These are phyloP conservation scores for Hebeloma cylindrosporum DNA, from an alignment of 768 basidiomycete species.

Conservation along the genomic window DNA sequence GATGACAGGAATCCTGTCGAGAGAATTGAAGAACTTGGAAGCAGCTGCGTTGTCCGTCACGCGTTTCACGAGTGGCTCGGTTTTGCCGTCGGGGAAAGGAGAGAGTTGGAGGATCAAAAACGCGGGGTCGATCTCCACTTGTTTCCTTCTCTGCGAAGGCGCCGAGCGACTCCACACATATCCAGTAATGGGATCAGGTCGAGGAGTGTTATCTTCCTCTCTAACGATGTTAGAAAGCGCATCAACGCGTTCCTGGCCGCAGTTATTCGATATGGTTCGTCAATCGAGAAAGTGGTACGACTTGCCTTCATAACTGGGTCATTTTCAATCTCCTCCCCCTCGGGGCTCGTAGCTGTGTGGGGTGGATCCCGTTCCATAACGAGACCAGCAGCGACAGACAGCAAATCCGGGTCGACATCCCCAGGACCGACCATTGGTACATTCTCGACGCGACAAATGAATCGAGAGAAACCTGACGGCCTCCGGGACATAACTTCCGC, in stretches of 20 bases:
- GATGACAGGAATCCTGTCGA: constrained; percentile 90
- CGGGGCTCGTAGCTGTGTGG: constrained; percentile 28
- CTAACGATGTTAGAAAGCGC: constrained; percentile 22
- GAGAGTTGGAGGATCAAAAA: constrained; percentile 88
- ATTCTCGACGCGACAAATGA: constrained; percentile 87
- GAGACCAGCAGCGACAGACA: constrained; percentile 70
- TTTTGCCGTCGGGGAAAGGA: constrained; percentile 50
- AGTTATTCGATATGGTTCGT: neutral
- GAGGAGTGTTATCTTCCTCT: constrained; percentile 29
- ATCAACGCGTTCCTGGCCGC: constrained; percentile 28
- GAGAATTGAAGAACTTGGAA: constrained; percentile 56
- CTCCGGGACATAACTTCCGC: constrained; percentile 81
- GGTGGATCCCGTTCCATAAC: constrained; percentile 62
- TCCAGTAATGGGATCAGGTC: constrained; percentile 75
- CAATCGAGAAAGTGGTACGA: constrained; percentile 9
- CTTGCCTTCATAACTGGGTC: constrained; percentile 15
- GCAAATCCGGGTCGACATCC: constrained; percentile 77
- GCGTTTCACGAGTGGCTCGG: constrained; percentile 40
- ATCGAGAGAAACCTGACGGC: constrained; percentile 85
- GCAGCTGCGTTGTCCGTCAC: constrained; percentile 51
- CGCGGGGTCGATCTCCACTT: constrained; percentile 80
- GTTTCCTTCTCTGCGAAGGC: constrained; percentile 86
- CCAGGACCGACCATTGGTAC: constrained; percentile 82
- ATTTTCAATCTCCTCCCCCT: constrained; percentile 23
- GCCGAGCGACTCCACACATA: constrained; percentile 88